These are phyloP conservation scores for Wallemia hederae DNA, from an alignment of 1,284 basidiomycete genomes.

Conservation along the genomic window DNA sequence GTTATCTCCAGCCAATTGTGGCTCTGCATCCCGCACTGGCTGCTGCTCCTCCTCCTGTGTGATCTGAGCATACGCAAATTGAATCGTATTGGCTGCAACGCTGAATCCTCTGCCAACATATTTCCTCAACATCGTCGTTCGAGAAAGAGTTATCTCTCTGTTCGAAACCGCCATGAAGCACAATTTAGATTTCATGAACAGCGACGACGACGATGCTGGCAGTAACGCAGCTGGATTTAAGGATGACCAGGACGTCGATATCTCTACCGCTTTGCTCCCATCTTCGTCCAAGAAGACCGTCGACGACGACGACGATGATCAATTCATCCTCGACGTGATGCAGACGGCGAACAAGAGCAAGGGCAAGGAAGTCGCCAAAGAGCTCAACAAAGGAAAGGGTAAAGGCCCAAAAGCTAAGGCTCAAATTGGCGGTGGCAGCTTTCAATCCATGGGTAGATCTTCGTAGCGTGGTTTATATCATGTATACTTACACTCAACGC, in stretches of 20 bases:
- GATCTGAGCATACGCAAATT: no score
- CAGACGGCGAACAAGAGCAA: constrained; percentile 33
- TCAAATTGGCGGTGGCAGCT: constrained; percentile 51
- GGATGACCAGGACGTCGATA: neutral
- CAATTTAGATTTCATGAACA: neutral
- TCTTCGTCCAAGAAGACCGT: neutral
- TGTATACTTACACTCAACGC: constrained; percentile 8
- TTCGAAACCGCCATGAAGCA: no score
- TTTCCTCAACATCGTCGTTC: no score
- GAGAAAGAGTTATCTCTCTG: no score
- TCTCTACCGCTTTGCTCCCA: neutral
- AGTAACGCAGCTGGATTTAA: neutral
- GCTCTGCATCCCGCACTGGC: no score
- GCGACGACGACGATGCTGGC: neutral
- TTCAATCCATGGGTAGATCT: constrained; percentile 47
- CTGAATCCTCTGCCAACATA: no score
- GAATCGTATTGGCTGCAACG: no score
- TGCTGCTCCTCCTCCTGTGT: no score
- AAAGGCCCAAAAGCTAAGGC: constrained; percentile 29
- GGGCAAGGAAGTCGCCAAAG: constrained; percentile 38
- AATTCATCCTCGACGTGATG: constrained; percentile 33
- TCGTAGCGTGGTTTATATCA: neutral
- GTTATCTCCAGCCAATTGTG: no score
- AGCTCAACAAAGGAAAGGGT: constrained; percentile 32
- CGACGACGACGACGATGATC: constrained; percentile 28